A percentile compares a stretch with the other conserved stretches of the same genome.
phyloP scores from a whole-genome alignment of 257 asterid species.

The Craterostigma plantagineum region DNA sequence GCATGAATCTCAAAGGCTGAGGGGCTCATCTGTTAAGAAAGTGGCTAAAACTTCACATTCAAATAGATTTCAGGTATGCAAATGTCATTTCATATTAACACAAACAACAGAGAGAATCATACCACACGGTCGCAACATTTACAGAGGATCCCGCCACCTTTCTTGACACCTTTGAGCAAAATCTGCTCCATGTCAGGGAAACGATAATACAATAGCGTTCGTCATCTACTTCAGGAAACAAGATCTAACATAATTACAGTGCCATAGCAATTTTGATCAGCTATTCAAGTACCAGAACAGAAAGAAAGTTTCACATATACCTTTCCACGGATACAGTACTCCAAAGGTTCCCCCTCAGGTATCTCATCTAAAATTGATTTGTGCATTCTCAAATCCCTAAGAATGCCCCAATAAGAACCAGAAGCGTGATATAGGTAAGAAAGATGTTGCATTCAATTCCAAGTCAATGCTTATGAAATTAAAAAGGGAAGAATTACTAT shows the following conservation, averaged over 20 bases:
- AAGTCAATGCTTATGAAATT: background rate
- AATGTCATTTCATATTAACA: background rate
- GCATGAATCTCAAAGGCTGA: conserved; percentile 94
- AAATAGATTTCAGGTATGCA: background rate
- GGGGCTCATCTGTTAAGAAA: conserved; percentile 60
- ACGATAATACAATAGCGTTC: background rate
- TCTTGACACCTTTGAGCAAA: conserved; percentile 42
- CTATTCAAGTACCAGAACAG: background rate
- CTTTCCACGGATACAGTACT: conserved; percentile 52
- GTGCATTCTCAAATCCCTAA: conserved; percentile 77
- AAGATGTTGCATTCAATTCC: too few relatives aligned
- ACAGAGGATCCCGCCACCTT: conserved; percentile 56
- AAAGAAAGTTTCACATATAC: conserved; percentile 17
- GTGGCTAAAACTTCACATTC: conserved; percentile 12
- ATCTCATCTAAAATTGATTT: conserved; percentile 42
- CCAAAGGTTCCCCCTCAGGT: conserved; percentile 58
- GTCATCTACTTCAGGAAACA: background rate
- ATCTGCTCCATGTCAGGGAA: conserved; percentile 32
- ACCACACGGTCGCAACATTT: conserved; percentile 56
- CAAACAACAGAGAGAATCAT: conserved; percentile 21
- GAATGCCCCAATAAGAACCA: background rate
- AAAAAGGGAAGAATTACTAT: conserved; percentile 2
- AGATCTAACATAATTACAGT: background rate
- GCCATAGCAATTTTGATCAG: background rate
- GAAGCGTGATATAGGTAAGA: background rate